phyloP scores from a whole-genome alignment of 176 grass and related monocot species.

The Triticum monococcum region DNA sequence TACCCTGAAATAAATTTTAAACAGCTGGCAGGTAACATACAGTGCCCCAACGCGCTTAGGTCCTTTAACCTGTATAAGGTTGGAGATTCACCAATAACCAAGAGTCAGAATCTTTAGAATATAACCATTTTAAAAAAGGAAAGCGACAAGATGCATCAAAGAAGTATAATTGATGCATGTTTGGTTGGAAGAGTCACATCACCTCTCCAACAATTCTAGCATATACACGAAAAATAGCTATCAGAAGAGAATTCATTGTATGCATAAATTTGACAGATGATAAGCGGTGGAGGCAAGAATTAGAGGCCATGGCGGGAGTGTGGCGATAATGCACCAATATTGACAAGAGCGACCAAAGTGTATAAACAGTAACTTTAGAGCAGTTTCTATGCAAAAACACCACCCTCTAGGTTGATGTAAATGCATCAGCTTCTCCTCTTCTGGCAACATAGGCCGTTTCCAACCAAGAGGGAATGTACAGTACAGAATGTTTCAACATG shows the following conservation, averaged over 20 bases:
- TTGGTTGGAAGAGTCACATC: background rate
- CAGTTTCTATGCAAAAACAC: conserved; percentile 5
- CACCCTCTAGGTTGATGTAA: background rate
- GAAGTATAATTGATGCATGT: background rate
- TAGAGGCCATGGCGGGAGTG: background rate
- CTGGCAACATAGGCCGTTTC: background rate
- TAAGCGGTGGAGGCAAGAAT: background rate
- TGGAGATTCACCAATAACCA: background rate
- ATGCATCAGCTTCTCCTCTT: background rate
- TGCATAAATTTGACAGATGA: conserved; percentile 8
- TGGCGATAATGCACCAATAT: background rate
- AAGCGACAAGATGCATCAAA: background rate
- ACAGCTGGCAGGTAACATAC: conserved; percentile 91
- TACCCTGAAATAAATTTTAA: conserved; percentile 99
- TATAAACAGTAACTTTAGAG: background rate
- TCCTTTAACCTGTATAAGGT: conserved; percentile 80
- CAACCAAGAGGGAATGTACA: background rate
- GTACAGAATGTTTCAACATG: background rate
- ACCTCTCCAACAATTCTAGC: background rate
- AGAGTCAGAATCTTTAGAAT: conserved; percentile 12
- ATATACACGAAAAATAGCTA: conserved; percentile 3
- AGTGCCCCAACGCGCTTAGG: conserved; percentile 91
- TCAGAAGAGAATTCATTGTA: background rate
- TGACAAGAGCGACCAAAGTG: too few relatives aligned
- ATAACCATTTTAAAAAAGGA: background rate